Base-by-base conservation (phyloP, 345 rosid species). In the Pelargonium nanum region DNA sequence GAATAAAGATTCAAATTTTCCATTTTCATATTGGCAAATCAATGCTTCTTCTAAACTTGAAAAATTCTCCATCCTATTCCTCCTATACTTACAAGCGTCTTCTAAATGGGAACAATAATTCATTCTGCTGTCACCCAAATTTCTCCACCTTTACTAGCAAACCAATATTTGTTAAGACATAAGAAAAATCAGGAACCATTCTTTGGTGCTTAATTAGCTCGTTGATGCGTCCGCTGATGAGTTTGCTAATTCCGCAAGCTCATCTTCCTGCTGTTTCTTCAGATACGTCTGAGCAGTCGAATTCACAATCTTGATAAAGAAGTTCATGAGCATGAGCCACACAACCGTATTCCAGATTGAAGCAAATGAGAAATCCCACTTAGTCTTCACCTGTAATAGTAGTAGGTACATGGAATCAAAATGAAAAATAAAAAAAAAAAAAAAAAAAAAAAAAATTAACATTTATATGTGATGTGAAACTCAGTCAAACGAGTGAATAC, bases 271-370 rank as follows among this genome's bases (percentile, higher is more conserved):
- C 81, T 83, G 79, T 56, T 84, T 81, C 72, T 82, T 86, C 69
- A 84, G 80, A 65, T 87, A 82, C 30, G 74, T 68, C 61, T 83
- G 96, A 0, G 96, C 97, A 51, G 97, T 87, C 30, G 92, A 75
- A 40, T 78, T 90, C 75, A 93, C 84, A 45, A 88, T 85, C 83
- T 79, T 89, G 51, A 79, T 65, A 50, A 81, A 83, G 80, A 89
- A 93, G 80, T 87, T 87, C 68, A 93, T 53, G 26, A 93, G 95
- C 96, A 93, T 85, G 56, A 93, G 96, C 97, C 96, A 93, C 22
- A 93, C 97, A n/a, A 89, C 55, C 7, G 93, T 81, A 60, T 86
- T 89, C 99, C 99, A 93, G 48, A 93, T 58, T 0, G 86, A 68
- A 21, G 95, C 79, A 68, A 87, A 81, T 7, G 99, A 93, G 50